Evolutionary conservation across 768 basidiomycete species (phyloP).

Genomic region (Auricularia cornea): DNA sequence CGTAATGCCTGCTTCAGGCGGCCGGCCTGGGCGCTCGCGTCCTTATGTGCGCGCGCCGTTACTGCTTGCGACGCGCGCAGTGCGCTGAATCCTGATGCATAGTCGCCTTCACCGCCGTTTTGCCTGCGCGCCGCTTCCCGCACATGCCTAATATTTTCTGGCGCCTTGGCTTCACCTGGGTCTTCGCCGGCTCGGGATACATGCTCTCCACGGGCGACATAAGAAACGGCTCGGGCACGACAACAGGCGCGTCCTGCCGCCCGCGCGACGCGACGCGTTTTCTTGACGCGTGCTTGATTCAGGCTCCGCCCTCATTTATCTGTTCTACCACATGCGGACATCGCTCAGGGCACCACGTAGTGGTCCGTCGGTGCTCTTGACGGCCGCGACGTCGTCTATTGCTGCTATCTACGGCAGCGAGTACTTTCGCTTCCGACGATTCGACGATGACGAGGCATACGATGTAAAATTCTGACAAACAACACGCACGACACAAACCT

Average conservation of each 20-base stretch:
- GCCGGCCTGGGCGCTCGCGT: not conserved
- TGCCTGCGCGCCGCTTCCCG: not conserved
- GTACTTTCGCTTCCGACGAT: not conserved
- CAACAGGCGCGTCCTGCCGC: slow-evolving; percentile 23
- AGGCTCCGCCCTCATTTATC: not conserved
- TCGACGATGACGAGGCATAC: not conserved
- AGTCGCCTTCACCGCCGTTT: not conserved
- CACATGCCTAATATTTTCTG: slow-evolving; percentile 1
- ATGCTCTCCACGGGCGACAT: slow-evolving; percentile 31
- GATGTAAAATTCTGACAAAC: not conserved
- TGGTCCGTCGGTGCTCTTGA: not conserved
- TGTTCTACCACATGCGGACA: not conserved
- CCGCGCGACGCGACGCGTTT: not conserved
- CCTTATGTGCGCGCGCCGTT: not conserved
- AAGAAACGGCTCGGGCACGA: slow-evolving; percentile 38
- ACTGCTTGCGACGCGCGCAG: not conserved
- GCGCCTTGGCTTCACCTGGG: slow-evolving; percentile 35
- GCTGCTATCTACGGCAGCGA: slow-evolving; percentile 1
- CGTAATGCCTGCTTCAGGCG: not conserved
- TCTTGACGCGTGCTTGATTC: not conserved
- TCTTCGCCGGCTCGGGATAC: slow-evolving; percentile 38
- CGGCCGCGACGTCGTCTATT: not conserved
- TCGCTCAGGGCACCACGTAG: not conserved
- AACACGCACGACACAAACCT: too few species aligned
- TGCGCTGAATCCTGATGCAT: not conserved